Percentiles rank a stretch among this genome's conserved stretches.
phyloP scores from a whole-genome alignment of 345 rosid genomes.

The Toxicodendron radicans region DNA sequence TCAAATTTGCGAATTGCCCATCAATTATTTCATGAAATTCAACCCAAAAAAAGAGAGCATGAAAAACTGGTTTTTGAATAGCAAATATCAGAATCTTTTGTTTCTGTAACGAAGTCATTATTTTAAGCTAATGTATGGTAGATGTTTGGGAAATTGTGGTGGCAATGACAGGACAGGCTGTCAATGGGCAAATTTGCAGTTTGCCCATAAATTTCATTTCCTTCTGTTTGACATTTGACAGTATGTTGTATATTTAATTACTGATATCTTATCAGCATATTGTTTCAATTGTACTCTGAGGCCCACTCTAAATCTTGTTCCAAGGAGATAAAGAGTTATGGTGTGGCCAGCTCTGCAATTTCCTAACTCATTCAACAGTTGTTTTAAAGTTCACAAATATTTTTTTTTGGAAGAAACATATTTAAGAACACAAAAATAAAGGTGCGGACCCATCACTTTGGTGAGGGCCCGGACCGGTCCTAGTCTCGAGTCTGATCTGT shows the following conservation, averaged over 20 bases:
- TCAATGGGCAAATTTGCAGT: conserved; percentile 11
- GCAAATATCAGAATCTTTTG: neutral
- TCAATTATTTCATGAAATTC: neutral
- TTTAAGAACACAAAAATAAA: no score
- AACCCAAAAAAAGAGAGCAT: neutral
- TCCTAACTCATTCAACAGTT: neutral
- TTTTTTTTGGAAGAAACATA: no score
- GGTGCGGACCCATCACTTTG: no score
- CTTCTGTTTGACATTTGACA: neutral
- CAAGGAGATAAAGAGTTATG: neutral
- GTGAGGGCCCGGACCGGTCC: no score
- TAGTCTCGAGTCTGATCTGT: no score
- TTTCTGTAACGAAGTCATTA: neutral
- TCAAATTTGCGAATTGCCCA: neutral
- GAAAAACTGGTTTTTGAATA: neutral
- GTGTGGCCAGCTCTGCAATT: neutral
- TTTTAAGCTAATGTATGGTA: no score
- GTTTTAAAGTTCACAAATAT: no score
- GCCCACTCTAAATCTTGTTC: neutral
- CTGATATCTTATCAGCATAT: no score
- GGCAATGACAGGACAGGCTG: neutral
- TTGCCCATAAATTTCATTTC: conserved; percentile 8
- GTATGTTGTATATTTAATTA: neutral
- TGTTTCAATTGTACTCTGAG: neutral
- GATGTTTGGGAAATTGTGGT: conserved; percentile 11